Evolutionary conservation across 73 alveolate genomes (phyloP).

Genomic region (Paramecium biaurelia): DNA sequence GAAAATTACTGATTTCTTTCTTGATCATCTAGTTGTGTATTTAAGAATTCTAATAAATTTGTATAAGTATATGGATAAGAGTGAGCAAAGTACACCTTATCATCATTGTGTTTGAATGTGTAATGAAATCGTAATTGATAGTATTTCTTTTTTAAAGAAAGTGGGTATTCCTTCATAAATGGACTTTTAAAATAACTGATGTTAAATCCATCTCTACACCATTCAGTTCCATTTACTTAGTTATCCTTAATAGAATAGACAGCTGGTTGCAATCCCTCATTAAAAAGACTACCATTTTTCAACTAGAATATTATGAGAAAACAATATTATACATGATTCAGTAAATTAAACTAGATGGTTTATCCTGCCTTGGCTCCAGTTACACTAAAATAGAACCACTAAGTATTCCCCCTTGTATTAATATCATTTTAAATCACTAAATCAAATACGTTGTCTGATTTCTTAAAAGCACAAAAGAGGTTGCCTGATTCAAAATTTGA

Average conservation of each 20-base stretch:
- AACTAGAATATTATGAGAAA: background rate
- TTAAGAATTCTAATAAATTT: conserved; percentile 66
- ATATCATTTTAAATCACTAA: conserved; percentile 69
- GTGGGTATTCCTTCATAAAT: conserved; percentile 35
- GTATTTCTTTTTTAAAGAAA: conserved; percentile 12
- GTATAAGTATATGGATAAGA: conserved; percentile 97
- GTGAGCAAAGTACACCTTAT: conserved; percentile 88
- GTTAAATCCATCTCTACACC: conserved; percentile 61
- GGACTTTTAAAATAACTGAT: conserved; percentile 54
- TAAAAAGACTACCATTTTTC: conserved; percentile 56
- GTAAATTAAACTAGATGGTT: conserved; percentile 36
- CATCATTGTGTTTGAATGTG: conserved; percentile 67
- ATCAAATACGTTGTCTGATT: conserved; percentile 65
- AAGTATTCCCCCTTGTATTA: conserved; percentile 73
- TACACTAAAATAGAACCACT: conserved; percentile 67
- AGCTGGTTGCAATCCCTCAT: conserved; percentile 63
- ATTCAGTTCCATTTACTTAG: conserved; percentile 16
- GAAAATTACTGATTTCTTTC: conserved; percentile 23
- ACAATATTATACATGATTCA: background rate
- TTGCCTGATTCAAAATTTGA: conserved; percentile 75
- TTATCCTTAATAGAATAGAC: conserved; percentile 42
- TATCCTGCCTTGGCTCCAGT: conserved; percentile 63
- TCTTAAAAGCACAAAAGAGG: conserved; percentile 67
- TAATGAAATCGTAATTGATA: conserved; percentile 71
- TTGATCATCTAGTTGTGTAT: conserved; percentile 14